A percentile compares a stretch with the other conserved stretches of the same genome.
phyloP scores from a whole-genome alignment of 176 grass and related monocot genomes.

The Triticum dicoccoides region DNA sequence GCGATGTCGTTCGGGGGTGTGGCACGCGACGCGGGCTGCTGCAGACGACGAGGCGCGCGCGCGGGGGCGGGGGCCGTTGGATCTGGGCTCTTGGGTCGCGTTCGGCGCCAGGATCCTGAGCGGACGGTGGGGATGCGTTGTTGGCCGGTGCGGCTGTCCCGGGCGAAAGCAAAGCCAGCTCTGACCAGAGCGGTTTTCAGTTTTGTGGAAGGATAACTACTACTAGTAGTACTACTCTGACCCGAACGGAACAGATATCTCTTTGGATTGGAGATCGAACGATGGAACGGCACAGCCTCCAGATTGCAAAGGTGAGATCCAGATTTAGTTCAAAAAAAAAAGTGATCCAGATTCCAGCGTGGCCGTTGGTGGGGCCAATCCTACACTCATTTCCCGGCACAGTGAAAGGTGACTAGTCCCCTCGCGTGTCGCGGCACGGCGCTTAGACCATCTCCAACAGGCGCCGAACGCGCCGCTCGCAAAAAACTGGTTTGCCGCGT shows the following conservation, averaged over 20 bases:
- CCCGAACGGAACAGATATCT: background rate
- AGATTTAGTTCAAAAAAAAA: too few relatives aligned
- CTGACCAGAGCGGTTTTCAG: background rate
- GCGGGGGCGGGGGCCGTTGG: background rate
- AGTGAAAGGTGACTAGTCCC: too few relatives aligned
- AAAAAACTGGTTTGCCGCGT: too few relatives aligned
- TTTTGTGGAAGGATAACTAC: background rate
- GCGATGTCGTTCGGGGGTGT: background rate
- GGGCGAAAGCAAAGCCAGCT: background rate
- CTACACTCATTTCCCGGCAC: too few relatives aligned
- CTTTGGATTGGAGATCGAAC: background rate
- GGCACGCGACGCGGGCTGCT: background rate
- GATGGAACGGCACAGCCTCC: background rate
- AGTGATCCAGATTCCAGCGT: too few relatives aligned
- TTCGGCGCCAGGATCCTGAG: background rate
- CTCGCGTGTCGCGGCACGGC: too few relatives aligned
- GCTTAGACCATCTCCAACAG: too few relatives aligned
- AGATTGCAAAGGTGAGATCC: background rate
- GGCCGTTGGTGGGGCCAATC: too few relatives aligned
- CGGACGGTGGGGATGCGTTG: background rate
- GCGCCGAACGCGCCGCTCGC: too few relatives aligned
- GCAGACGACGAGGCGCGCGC: background rate
- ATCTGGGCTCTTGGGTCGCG: background rate
- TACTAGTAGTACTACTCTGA: background rate
- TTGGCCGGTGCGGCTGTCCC: background rate